A percentile compares a stretch with the other conserved stretches of the same genome.
These are phyloP conservation scores for Francoa sonchifolia DNA, from an alignment of 441 rosid species.

Conservation along the genomic window DNA sequence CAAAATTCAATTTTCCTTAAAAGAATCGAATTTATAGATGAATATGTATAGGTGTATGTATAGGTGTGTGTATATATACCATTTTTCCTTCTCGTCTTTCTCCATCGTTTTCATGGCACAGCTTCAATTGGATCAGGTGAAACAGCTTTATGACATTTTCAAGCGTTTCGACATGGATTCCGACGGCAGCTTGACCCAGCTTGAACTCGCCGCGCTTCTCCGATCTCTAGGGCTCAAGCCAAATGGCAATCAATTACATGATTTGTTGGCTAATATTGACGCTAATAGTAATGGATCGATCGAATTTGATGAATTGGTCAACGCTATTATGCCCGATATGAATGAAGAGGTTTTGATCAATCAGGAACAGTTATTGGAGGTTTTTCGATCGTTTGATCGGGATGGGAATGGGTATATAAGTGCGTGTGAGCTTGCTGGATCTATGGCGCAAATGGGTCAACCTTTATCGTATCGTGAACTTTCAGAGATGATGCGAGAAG, in stretches of 20 bases:
- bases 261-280: conserved; percentile 44
- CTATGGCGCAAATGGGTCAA: conserved; percentile 66
- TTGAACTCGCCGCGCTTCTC: conserved; percentile 60
- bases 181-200: conserved; percentile 56
- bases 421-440: conserved; percentile 49
- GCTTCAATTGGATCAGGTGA: conserved; percentile 38
- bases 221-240: conserved; percentile 61
- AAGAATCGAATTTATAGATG: too few species aligned
- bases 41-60: too few species aligned
- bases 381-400: conserved; percentile 52
- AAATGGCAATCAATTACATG: conserved; percentile 44
- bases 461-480: conserved; percentile 46
- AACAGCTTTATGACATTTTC: conserved; percentile 51
- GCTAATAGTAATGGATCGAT: conserved; percentile 53
- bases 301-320: conserved; percentile 52
- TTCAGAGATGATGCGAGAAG: conserved; percentile 47
- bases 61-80: too few species aligned
- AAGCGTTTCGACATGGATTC: conserved; percentile 54
- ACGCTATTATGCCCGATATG: conserved; percentile 35
- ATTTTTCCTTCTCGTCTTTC: too few species aligned
- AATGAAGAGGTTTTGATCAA: conserved; percentile 33
- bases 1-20: too few species aligned
- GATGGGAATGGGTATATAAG: conserved; percentile 57
- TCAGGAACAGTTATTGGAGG: conserved; percentile 37
- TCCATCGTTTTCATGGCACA: too few species aligned